These are phyloP conservation scores for Syzygium oleosum DNA, from an alignment of 345 rosid species.

Conservation along the genomic window DNA sequence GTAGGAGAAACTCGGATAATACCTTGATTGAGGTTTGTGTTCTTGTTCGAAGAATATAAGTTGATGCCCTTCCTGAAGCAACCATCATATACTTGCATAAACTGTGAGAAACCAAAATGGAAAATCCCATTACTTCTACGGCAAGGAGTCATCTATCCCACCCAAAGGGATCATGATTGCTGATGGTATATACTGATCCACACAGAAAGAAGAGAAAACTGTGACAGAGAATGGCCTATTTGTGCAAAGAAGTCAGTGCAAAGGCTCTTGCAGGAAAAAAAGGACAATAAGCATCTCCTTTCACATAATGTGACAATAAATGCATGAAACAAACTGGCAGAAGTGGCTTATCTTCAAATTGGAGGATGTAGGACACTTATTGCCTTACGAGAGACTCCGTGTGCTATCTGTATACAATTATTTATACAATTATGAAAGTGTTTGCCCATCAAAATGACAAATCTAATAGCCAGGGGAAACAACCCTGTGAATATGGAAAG, in stretches of 20 bases:
- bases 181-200: not conserved
- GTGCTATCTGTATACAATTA: not conserved
- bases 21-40: constrained; percentile 41
- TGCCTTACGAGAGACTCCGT: not conserved
- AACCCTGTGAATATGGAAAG: not conserved
- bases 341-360: not conserved
- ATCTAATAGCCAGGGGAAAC: not conserved
- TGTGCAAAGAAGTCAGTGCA: not conserved
- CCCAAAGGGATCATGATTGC: not conserved
- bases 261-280: not conserved
- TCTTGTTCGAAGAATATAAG: constrained; percentile 33
- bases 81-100: constrained; percentile 73
- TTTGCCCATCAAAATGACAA: not conserved
- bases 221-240: not conserved
- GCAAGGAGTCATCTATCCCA: not conserved
- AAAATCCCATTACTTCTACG: not conserved
- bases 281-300: not conserved
- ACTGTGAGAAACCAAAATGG: constrained; percentile 20
- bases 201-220: not conserved
- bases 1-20: not conserved
- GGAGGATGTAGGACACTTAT: not conserved
- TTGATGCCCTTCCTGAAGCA: constrained; percentile 64
- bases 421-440: not conserved
- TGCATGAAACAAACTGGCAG: not conserved
- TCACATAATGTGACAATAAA: not conserved